These are phyloP conservation scores for Ormosia emarginata DNA, from an alignment of 306 rosid genomes.

Conservation along the genomic window DNA sequence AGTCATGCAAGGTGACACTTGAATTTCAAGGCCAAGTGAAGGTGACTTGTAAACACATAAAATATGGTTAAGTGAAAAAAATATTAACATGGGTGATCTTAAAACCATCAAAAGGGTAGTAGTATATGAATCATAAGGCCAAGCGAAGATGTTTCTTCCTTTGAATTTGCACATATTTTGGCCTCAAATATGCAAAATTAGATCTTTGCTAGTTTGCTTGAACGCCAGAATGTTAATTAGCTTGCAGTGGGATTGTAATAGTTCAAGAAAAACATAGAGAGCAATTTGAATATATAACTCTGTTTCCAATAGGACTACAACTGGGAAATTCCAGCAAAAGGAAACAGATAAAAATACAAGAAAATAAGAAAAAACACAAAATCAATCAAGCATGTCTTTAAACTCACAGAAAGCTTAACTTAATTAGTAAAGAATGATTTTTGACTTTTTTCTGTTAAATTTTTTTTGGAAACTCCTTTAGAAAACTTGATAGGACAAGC, in stretches of 20 bases:
- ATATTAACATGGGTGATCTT: background rate
- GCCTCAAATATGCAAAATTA: background rate
- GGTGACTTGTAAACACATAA: background rate
- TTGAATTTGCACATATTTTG: background rate
- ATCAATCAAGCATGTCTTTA: background rate
- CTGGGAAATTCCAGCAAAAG: background rate
- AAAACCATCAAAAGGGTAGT: background rate
- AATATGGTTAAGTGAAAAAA: background rate
- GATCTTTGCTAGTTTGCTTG: background rate
- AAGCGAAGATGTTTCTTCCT: background rate
- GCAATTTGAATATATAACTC: background rate
- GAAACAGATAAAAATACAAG: background rate
- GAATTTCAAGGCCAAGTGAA: slow-evolving; percentile 7
- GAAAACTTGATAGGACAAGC: background rate
- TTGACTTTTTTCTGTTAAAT: background rate
- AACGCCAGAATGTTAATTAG: background rate
- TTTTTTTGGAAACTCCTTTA: background rate
- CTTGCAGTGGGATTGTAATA: background rate
- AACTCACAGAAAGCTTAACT: background rate
- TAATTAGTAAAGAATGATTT: background rate
- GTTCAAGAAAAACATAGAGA: background rate
- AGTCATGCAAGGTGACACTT: background rate
- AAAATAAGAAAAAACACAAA: background rate
- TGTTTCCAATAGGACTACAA: background rate
- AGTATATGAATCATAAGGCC: background rate